These are phyloP conservation scores for Wolfiporia cocos DNA, from an alignment of 1,284 basidiomycete genomes.

Conservation along the genomic window DNA sequence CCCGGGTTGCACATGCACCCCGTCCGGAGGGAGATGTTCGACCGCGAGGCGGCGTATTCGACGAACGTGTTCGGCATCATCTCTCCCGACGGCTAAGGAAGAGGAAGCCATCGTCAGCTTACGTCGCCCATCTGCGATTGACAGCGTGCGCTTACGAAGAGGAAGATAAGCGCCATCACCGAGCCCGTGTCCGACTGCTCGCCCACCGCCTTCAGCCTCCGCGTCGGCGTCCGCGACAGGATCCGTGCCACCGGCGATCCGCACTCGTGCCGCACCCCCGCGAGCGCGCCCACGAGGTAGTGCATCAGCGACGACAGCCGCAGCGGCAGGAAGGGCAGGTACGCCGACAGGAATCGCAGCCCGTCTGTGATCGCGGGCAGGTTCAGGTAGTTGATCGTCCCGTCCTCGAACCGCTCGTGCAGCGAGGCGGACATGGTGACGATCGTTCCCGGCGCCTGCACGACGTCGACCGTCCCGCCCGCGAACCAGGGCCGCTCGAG, in stretches of 20 bases:
- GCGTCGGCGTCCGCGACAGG: conserved; percentile 48
- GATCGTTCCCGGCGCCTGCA: conserved; percentile 69
- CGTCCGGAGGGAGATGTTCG: conserved; percentile 68
- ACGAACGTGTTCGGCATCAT: conserved; percentile 67
- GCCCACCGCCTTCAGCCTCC: conserved; percentile 49
- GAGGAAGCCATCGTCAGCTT: conserved; percentile 2
- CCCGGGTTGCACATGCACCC: conserved; percentile 86
- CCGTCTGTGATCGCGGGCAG: conserved; percentile 73
- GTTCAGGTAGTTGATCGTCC: conserved; percentile 76
- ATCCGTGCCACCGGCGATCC: conserved; percentile 56
- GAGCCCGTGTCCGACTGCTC: conserved; percentile 65
- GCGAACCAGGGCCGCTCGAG: conserved; percentile 78
- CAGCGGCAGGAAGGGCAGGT: conserved; percentile 70
- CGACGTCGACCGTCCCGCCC: conserved; percentile 75
- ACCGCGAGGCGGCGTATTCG: conserved; percentile 57
- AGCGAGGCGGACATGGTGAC: conserved; percentile 53
- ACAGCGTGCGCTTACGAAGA: conserved; percentile 42
- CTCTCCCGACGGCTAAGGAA: conserved; percentile 48
- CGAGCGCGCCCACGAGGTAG: conserved; percentile 46
- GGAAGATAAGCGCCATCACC: conserved; percentile 56
- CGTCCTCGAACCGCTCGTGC: conserved; percentile 79
- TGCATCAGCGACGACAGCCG: conserved; percentile 59
- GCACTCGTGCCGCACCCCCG: conserved; percentile 51
- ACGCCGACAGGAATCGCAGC: conserved; percentile 66
- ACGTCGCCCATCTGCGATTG: conserved; percentile 4